Percentiles rank a stretch among this genome's conserved stretches.
Evolutionary conservation across 768 basidiomycete genomes (phyloP).

Genomic region (Tylopilus balloui): DNA sequence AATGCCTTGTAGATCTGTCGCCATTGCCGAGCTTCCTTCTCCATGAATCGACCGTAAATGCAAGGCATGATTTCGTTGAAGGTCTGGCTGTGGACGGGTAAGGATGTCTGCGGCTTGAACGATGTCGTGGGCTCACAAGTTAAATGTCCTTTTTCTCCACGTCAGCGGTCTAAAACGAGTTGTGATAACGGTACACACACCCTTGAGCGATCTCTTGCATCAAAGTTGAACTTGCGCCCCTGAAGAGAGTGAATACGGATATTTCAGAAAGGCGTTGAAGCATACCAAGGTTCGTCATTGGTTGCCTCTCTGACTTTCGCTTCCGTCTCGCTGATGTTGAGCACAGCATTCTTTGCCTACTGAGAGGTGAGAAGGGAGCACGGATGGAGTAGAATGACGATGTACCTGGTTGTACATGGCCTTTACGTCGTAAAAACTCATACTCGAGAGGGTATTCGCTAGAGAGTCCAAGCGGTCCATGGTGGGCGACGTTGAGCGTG

Average conservation of each 20-base stretch:
- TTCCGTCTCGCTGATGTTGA: slow-evolving; percentile 97
- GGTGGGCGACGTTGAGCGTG: slow-evolving; percentile 22
- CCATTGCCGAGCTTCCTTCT: slow-evolving; percentile 98
- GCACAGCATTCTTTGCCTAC: slow-evolving; percentile 92
- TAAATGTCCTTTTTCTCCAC: slow-evolving; percentile 73
- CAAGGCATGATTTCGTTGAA: slow-evolving; percentile 99
- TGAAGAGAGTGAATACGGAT: slow-evolving; percentile 29
- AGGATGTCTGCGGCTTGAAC: slow-evolving; percentile 2
- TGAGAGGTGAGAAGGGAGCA: slow-evolving; percentile 3
- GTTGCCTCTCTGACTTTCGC: slow-evolving; percentile 95
- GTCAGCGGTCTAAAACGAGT: slow-evolving; percentile 13
- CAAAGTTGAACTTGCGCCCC: slow-evolving; percentile 96
- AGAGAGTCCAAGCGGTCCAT: slow-evolving; percentile 84
- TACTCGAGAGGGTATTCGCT: slow-evolving; percentile 67
- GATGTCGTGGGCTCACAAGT: slow-evolving; percentile 61
- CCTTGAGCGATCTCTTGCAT: slow-evolving; percentile 99
- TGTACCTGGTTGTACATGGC: slow-evolving; percentile 87
- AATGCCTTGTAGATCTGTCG: slow-evolving; percentile 94
- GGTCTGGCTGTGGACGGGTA: slow-evolving; percentile 60
- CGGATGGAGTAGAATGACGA: neutral
- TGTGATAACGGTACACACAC: slow-evolving; percentile 46
- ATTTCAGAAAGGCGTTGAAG: slow-evolving; percentile 1
- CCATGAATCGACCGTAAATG: slow-evolving; percentile 93
- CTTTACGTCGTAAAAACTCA: slow-evolving; percentile 92
- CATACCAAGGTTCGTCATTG: slow-evolving; percentile 95